A percentile compares a stretch with the other conserved stretches of the same genome.
Conservation (phyloP, 257 asterid species). For the Lavandula angustifolia region DNA sequence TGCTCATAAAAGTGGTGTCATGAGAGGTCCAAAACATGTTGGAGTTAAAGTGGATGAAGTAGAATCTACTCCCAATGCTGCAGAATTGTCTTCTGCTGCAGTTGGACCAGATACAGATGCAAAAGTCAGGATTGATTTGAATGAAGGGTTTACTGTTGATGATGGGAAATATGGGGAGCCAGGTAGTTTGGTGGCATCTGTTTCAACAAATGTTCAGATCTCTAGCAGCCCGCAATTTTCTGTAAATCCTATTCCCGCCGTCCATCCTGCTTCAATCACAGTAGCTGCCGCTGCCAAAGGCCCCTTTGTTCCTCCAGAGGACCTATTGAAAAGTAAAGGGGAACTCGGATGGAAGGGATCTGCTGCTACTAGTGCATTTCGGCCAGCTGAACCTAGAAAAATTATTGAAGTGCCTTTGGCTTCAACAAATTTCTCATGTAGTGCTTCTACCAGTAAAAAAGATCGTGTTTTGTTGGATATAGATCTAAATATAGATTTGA, state of each 20-base stretch:
- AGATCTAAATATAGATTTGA: slow-evolving; percentile 74
- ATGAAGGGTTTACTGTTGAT: slow-evolving; percentile 69
- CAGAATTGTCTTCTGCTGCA: slow-evolving; percentile 35
- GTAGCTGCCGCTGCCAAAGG: slow-evolving; percentile 92
- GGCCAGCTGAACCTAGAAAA: slow-evolving; percentile 98
- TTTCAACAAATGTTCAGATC: slow-evolving; percentile 41
- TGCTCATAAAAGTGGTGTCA: slow-evolving; percentile 28
- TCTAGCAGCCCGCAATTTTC: slow-evolving; percentile 40
- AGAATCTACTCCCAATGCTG: slow-evolving; percentile 30
- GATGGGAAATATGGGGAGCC: slow-evolving; percentile 72
- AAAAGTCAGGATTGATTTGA: slow-evolving; percentile 70
- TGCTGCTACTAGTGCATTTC: slow-evolving; percentile 94
- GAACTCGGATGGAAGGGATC: slow-evolving; percentile 97
- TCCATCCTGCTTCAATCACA: slow-evolving; percentile 65
- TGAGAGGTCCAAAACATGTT: slow-evolving; percentile 32
- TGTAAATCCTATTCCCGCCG: slow-evolving; percentile 39
- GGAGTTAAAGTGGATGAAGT: slow-evolving; percentile 35
- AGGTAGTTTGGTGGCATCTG: slow-evolving; percentile 31
- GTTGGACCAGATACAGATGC: slow-evolving; percentile 36
- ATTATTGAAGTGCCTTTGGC: slow-evolving; percentile 46
- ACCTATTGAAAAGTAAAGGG: slow-evolving; percentile 69
- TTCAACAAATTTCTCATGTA: slow-evolving; percentile 32
- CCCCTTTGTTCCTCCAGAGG: slow-evolving; percentile 85
- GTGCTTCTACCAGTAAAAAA: slow-evolving; percentile 50
- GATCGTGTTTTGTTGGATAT: slow-evolving; percentile 50